These are phyloP conservation scores for Euphorbia tirucalli DNA, from an alignment of 345 rosid species.

Conservation along the genomic window DNA sequence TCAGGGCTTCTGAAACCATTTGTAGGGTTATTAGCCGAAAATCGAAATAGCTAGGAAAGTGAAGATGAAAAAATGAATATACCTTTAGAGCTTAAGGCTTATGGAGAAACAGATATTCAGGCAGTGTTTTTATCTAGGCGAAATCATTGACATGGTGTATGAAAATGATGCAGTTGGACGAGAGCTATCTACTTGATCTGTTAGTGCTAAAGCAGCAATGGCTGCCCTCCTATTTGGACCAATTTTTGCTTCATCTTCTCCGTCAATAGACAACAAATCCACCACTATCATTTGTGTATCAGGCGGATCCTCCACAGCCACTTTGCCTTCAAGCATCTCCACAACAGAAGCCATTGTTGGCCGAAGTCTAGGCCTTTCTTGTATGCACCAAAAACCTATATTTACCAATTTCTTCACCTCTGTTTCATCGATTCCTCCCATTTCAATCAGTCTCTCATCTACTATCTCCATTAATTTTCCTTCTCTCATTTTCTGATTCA, in stretches of 20 bases:
- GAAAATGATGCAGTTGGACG: slow-evolving; percentile 34
- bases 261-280: slow-evolving; percentile 55
- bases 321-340: slow-evolving; percentile 83
- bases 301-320: slow-evolving; percentile 61
- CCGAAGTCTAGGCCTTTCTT: slow-evolving; percentile 58
- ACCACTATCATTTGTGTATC: slow-evolving; percentile 63
- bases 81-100: too few species aligned
- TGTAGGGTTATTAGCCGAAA: too few species aligned
- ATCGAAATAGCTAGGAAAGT: too few species aligned
- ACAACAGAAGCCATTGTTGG: slow-evolving; percentile 67
- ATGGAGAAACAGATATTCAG: too few species aligned
- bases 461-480: slow-evolving; percentile 69
- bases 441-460: slow-evolving; percentile 47
- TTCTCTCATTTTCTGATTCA: slow-evolving; percentile 53
- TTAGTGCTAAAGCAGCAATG: slow-evolving; percentile 20
- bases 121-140: slow-evolving; percentile 53
- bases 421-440: slow-evolving; percentile 53
- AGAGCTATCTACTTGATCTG: slow-evolving; percentile 17
- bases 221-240: neutral
- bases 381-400: slow-evolving; percentile 89
- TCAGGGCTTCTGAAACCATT: too few species aligned
- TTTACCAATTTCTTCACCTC: slow-evolving; percentile 49
- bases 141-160: slow-evolving; percentile 43
- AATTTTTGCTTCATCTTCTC: slow-evolving; percentile 30
- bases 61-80: too few species aligned